These are phyloP conservation scores for Scleroderma bovista DNA, from an alignment of 768 basidiomycete species.

Conservation along the genomic window DNA sequence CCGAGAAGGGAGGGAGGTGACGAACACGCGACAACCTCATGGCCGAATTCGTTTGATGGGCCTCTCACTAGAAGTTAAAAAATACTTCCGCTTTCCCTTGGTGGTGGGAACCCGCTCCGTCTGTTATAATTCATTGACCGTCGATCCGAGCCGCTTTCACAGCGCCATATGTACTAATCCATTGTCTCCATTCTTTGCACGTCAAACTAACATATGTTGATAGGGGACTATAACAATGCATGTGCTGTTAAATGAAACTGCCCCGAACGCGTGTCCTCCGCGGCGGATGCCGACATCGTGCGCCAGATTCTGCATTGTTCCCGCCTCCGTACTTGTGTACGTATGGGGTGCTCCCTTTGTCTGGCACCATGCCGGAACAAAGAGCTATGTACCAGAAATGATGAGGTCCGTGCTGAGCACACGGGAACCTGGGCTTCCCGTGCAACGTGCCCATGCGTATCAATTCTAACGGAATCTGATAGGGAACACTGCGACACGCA, in stretches of 20 bases:
- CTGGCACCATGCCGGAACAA: too few relatives aligned
- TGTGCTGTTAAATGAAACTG: not conserved
- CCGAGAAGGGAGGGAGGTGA: not conserved
- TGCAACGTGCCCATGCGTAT: too few relatives aligned
- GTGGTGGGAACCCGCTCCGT: not conserved
- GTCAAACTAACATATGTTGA: not conserved
- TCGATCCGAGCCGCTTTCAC: not conserved
- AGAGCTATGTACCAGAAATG: too few relatives aligned
- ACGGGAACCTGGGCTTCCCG: too few relatives aligned
- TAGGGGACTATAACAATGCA: not conserved
- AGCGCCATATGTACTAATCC: not conserved
- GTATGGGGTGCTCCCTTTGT: too few relatives aligned
- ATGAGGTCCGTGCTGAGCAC: too few relatives aligned
- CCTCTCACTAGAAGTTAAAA: conserved; percentile 7
- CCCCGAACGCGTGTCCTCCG: too few relatives aligned
- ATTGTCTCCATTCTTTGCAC: not conserved
- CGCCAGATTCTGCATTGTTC: too few relatives aligned
- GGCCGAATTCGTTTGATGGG: conserved; percentile 10
- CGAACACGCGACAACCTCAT: conserved; percentile 27
- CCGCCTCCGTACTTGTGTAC: too few relatives aligned
- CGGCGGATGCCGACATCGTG: too few relatives aligned
- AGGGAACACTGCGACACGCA: too few relatives aligned
- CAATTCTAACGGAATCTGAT: too few relatives aligned
- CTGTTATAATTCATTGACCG: not conserved
- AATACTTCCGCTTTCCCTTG: not conserved